A percentile compares a stretch with the other conserved stretches of the same genome.
Conservation (phyloP, 345 rosid species). For the Citrus hindsii region DNA sequence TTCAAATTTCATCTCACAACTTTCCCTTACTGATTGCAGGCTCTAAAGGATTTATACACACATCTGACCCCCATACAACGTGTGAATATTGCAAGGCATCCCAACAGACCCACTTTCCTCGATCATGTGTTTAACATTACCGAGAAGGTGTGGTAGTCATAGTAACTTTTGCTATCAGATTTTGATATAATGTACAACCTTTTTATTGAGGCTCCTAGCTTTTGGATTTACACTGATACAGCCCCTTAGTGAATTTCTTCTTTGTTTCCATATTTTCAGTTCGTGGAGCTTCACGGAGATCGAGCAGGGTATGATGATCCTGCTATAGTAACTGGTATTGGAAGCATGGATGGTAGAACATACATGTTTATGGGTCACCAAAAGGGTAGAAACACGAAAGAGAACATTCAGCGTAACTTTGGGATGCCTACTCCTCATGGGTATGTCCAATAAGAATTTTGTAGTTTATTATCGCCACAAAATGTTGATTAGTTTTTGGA, state of each 20-base stretch:
- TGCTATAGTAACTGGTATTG: constrained; percentile 92
- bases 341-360: constrained; percentile 78
- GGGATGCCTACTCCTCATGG: constrained; percentile 99
- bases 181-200: neutral
- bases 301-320: constrained; percentile 98
- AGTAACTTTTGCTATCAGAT: constrained; percentile 1
- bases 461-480: neutral
- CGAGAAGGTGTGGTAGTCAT: constrained; percentile 62
- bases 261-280: constrained; percentile 41
- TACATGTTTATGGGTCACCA: constrained; percentile 98
- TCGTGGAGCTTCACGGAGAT: constrained; percentile 98
- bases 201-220: neutral
- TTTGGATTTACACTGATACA: neutral
- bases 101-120: constrained; percentile 95
- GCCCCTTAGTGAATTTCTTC: constrained; percentile 11
- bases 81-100: constrained; percentile 93
- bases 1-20: constrained; percentile 13
- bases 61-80: constrained; percentile 89
- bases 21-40: constrained; percentile 43
- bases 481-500: neutral
- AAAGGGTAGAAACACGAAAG: constrained; percentile 99
- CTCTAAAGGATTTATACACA: constrained; percentile 70
- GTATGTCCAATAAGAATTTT: constrained; percentile 37
- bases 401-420: constrained; percentile 87
- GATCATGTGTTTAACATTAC: constrained; percentile 89